Percentiles rank a stretch among this genome's conserved stretches.
Conservation (phyloP, 495 filamentous ascomycete species). For the Hyaloscypha variabilis region DNA sequence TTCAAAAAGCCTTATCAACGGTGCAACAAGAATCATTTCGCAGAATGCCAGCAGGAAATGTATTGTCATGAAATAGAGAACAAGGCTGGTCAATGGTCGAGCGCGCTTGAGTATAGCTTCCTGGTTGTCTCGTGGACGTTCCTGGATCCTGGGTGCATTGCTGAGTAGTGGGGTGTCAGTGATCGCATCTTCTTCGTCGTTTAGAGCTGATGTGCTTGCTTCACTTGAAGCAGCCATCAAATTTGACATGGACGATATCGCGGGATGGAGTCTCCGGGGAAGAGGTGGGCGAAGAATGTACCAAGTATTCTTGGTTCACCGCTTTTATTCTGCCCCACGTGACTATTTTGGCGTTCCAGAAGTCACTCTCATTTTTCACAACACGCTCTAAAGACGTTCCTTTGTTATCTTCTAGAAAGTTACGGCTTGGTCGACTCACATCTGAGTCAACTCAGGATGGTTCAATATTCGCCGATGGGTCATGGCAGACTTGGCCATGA, state of each 20-base stretch:
- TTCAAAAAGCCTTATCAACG: constrained; percentile 29
- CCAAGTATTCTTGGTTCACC: neutral
- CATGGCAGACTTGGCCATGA: too few relatives aligned
- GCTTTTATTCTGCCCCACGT: neutral
- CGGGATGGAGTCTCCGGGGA: neutral
- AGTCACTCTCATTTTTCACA: too few relatives aligned
- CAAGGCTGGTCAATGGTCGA: constrained; percentile 2
- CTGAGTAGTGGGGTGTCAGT: neutral
- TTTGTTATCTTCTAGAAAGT: too few relatives aligned
- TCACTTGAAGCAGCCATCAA: neutral
- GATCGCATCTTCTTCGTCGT: neutral
- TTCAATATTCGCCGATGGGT: too few relatives aligned
- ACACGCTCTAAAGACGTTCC: too few relatives aligned
- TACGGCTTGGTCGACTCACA: too few relatives aligned
- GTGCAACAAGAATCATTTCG: constrained; percentile 31
- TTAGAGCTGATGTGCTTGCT: neutral
- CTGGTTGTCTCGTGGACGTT: neutral
- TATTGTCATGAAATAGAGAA: constrained; percentile 30
- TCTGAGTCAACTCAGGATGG: too few relatives aligned
- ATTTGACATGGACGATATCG: neutral
- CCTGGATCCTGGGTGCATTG: neutral
- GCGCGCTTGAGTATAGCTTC: neutral
- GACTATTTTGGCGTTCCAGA: too few relatives aligned
- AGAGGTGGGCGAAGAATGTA: neutral
- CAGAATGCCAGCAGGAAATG: constrained; percentile 31